Conservation (phyloP, 495 filamentous ascomycete genomes). For the Xylaria scruposa region DNA sequence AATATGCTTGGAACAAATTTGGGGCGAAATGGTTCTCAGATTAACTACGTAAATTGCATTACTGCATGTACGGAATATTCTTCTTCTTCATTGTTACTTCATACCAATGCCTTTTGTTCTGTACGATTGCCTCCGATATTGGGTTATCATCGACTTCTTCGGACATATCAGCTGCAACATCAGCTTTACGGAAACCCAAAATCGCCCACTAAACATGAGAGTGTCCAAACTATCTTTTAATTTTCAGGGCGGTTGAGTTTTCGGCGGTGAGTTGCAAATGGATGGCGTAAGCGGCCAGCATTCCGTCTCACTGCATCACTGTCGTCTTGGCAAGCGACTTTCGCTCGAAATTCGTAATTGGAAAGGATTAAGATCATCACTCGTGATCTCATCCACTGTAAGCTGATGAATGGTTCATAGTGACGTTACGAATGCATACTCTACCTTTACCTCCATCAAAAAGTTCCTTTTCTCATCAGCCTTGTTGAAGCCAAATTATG, state of each 20-base stretch:
- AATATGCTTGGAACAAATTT: too few species aligned
- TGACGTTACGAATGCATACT: not conserved
- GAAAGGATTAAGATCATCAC: not conserved
- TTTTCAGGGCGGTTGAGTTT: not conserved
- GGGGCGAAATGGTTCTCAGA: too few species aligned
- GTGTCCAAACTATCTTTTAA: not conserved
- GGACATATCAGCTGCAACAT: not conserved
- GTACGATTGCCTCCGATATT: not conserved
- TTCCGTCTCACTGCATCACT: not conserved
- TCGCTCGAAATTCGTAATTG: not conserved
- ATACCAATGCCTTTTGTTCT: not conserved
- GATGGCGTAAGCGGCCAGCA: not conserved
- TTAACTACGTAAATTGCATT: too few species aligned
- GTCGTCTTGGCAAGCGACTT: not conserved
- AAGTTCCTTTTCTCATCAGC: not conserved
- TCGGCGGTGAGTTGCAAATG: not conserved
- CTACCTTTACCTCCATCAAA: not conserved
- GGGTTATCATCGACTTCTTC: not conserved
- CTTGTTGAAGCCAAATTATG: not conserved
- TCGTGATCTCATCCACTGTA: not conserved
- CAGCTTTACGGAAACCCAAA: not conserved
- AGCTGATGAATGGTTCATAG: slow-evolving; percentile 3
- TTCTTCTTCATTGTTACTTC: not conserved
- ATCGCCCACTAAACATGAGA: not conserved
- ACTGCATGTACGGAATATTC: not conserved